Percentiles rank a stretch among this genome's conserved stretches.
These are phyloP conservation scores for Scedosporium dehoogii DNA, from an alignment of 2,329 filamentous ascomycete genomes.

Conservation along the genomic window DNA sequence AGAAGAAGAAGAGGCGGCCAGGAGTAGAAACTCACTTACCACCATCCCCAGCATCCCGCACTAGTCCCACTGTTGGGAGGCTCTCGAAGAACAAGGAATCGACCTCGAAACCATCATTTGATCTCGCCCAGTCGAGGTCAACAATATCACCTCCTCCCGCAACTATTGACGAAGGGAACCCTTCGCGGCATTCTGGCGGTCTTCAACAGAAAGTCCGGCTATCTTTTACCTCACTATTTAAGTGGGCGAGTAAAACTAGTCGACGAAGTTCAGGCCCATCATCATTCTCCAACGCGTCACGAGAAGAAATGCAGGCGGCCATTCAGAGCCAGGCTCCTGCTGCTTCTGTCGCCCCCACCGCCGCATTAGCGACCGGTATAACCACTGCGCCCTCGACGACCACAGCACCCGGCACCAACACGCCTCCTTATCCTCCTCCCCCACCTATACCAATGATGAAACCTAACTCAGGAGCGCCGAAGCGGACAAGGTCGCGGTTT, in stretches of 20 bases:
- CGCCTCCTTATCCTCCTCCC: constrained; percentile 3
- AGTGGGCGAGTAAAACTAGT: constrained; percentile 48
- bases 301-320: constrained; percentile 63
- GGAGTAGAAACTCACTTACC: background rate
- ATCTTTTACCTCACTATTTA: constrained; percentile 67
- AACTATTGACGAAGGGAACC: background rate
- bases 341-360: background rate
- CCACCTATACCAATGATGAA: constrained; percentile 20
- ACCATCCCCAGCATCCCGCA: background rate
- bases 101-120: background rate
- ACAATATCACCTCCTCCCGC: constrained; percentile 2
- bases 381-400: background rate
- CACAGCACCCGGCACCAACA: background rate
- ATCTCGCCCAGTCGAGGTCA: constrained; percentile 2
- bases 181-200: background rate
- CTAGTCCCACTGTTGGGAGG: background rate
- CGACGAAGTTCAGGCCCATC: constrained; percentile 50
- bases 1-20: constrained; percentile 10
- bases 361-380: background rate
- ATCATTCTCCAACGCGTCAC: constrained; percentile 86
- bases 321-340: constrained; percentile 4
- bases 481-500: constrained; percentile 82
- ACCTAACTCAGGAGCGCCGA: constrained; percentile 42
- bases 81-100: constrained; percentile 1
- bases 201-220: constrained; percentile 17